These are phyloP conservation scores for Pholiota adiposa DNA, from an alignment of 1,284 basidiomycete genomes.

Conservation along the genomic window DNA sequence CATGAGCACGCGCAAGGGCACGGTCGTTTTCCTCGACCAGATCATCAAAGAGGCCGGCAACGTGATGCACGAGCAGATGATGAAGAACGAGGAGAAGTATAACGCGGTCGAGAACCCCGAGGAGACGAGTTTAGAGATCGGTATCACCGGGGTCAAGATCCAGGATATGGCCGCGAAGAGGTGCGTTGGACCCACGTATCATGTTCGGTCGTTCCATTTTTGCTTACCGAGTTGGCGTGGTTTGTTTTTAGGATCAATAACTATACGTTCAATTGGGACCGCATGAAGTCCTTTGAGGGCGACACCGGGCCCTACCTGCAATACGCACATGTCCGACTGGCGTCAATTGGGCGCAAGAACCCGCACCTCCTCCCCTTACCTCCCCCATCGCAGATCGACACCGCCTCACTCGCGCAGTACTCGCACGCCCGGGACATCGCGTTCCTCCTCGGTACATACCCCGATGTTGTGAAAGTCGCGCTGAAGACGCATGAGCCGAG, in stretches of 20 bases:
- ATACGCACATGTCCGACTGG: conserved; percentile 95
- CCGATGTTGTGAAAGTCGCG: conserved; percentile 87
- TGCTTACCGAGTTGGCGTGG: no score
- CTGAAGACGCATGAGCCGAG: conserved; percentile 89
- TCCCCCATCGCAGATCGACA: conserved; percentile 69
- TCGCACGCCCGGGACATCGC: conserved; percentile 87
- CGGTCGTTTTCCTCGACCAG: conserved; percentile 94
- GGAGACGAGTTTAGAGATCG: conserved; percentile 82
- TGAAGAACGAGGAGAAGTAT: conserved; percentile 94
- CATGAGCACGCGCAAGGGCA: conserved; percentile 98
- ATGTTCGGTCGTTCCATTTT: background rate
- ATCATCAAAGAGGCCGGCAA: conserved; percentile 91
- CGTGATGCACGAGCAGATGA: conserved; percentile 98
- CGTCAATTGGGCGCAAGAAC: conserved; percentile 94
- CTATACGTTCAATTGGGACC: conserved; percentile 94
- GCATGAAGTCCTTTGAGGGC: conserved; percentile 96
- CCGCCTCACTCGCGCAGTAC: conserved; percentile 68
- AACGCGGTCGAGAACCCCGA: conserved; percentile 89
- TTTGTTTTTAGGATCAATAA: conserved; percentile 80
- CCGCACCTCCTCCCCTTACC: conserved; percentile 86
- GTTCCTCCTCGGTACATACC: conserved; percentile 88
- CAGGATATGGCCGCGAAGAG: conserved; percentile 97
- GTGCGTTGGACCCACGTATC: conserved; percentile 46
- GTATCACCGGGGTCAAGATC: conserved; percentile 97
- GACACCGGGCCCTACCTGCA: conserved; percentile 97